These are phyloP conservation scores for Senecio squalidus DNA, from an alignment of 140 eudicot genomes.

Conservation along the genomic window DNA sequence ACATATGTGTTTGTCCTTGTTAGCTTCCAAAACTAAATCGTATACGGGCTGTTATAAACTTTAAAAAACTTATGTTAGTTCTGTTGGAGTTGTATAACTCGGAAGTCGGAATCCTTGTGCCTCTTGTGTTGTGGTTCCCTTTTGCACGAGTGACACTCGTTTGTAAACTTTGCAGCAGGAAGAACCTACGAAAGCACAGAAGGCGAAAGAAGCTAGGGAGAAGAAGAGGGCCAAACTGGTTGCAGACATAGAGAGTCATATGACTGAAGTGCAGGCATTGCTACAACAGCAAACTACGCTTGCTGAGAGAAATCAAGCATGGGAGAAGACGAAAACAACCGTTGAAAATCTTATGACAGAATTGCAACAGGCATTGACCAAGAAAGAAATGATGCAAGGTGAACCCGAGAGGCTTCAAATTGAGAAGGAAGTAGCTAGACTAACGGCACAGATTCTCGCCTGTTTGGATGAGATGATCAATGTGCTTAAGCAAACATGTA, in stretches of 20 bases:
- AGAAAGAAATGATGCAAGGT: not conserved
- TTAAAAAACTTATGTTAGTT: too few relatives aligned
- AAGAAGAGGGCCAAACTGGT: constrained; percentile 6
- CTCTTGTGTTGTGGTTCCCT: too few relatives aligned
- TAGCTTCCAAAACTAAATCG: too few relatives aligned
- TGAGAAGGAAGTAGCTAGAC: not conserved
- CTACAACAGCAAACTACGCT: not conserved
- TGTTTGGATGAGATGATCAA: not conserved
- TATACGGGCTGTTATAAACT: too few relatives aligned
- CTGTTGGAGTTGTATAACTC: too few relatives aligned
- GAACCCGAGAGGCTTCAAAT: not conserved
- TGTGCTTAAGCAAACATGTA: not conserved
- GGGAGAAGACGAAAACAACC: not conserved
- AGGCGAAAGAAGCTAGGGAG: constrained; percentile 5
- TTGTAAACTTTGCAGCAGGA: constrained; percentile 2
- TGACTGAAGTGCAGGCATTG: not conserved
- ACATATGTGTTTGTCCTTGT: too few relatives aligned
- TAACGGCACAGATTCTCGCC: not conserved
- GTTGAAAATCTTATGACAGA: not conserved
- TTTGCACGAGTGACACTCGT: not conserved
- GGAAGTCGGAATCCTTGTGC: too few relatives aligned
- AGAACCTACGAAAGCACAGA: not conserved
- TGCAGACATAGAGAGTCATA: not conserved
- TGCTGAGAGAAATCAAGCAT: not conserved
- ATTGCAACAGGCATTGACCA: not conserved